phyloP scores from a whole-genome alignment of 495 filamentous ascomycete genomes.

The Penicillium soppii region DNA sequence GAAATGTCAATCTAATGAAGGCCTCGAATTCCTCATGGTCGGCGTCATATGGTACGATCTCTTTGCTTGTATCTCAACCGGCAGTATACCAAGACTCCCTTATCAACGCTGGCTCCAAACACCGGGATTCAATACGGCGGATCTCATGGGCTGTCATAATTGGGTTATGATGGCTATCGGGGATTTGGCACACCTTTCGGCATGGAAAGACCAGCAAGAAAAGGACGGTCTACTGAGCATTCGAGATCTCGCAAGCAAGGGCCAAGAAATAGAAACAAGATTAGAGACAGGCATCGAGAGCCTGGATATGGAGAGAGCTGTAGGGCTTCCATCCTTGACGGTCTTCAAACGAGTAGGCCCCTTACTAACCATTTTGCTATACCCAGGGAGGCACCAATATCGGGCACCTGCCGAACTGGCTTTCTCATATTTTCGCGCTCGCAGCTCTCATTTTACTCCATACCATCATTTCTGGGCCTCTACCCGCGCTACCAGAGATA shows the following conservation, averaged over 20 bases:
- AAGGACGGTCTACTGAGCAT: slow-evolving; percentile 1
- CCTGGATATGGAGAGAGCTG: not conserved
- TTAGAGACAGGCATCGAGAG: not conserved
- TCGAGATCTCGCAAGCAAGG: not conserved
- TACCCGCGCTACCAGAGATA: slow-evolving; percentile 1
- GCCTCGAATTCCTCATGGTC: slow-evolving; percentile 3
- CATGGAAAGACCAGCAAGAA: slow-evolving; percentile 1
- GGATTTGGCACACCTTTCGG: not conserved
- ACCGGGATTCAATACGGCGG: not conserved
- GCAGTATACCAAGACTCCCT: slow-evolving; percentile 1
- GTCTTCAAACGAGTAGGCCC: no score
- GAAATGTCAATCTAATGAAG: not conserved
- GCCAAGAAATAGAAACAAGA: not conserved
- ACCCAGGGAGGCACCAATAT: not conserved
- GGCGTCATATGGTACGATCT: slow-evolving; percentile 8
- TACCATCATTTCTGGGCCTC: not conserved
- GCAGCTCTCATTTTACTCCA: not conserved
- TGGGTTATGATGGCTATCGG: slow-evolving; percentile 4
- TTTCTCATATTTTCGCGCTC: slow-evolving; percentile 3
- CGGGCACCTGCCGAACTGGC: not conserved
- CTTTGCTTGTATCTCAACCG: slow-evolving; percentile 4
- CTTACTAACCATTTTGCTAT: no score
- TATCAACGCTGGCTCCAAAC: slow-evolving; percentile 7
- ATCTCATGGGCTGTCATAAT: slow-evolving; percentile 8
- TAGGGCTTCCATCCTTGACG: not conserved